Base-by-base conservation (phyloP, 306 rosid genomes). In the Cyclanthera cordifolia region DNA sequence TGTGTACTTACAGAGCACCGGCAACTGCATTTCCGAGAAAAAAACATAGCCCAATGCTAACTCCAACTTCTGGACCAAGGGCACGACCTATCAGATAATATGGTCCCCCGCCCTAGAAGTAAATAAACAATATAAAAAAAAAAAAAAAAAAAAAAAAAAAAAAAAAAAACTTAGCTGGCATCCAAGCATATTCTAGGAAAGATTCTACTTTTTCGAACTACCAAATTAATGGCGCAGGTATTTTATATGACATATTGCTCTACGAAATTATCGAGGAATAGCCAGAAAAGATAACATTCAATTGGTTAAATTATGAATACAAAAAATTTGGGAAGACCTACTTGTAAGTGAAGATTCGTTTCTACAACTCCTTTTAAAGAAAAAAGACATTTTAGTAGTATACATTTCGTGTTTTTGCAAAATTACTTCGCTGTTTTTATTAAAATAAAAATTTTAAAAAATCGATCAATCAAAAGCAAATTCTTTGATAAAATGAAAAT, bases 11-110 rank as follows among this genome's bases (percentile, higher is more conserved):
- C 99, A 93, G 95, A 61, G 99, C 81, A 79, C 99, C 99, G 30
- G 99, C 99, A 82, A 93, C 96, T 72, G 97, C 99, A 82, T 93
- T 93, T 69, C 99, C 99, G 11, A 93, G 95, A 77, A 93, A 93
- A 83, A 93, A 93, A 80, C 99, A 93, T 66, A 93, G 76, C 70
- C 99, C 99, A 79, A 93, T 93, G 87, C 99, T 93, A 81, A 93
- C 97, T 78, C 99, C 99, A 85, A 93, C 99, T 83, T 93, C 99
- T 73, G 99, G 99, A 79, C 99, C 99, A 79, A 93, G 99, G 64
- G 97, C 99, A 71, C 99, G 99, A 53, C 99, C 99, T 50, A 93
- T 93, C 73, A 93, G 99, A 85, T 93, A 93, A 80, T 93, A 93
- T 1, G 99, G 99, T 65, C 99, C 99, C 71, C 99, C 99, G 75